phyloP scores from a whole-genome alignment of 352 stramenopile species.

The Phytophthora lateralis region DNA sequence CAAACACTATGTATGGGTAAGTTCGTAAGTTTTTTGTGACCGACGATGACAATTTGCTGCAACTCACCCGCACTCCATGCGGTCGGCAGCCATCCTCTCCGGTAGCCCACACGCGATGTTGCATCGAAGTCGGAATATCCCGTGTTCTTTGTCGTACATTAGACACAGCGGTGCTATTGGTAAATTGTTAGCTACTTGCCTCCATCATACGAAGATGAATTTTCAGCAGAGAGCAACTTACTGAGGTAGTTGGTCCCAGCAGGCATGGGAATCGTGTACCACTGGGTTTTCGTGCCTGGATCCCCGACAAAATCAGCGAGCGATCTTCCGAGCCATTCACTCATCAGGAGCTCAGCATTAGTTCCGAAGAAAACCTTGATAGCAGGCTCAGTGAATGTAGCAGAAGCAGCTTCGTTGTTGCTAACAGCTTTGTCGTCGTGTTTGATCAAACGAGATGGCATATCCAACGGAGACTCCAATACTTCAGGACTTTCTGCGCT shows the following conservation, averaged over 20 bases:
- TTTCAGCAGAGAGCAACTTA: slow-evolving; percentile 1
- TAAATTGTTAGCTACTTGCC: slow-evolving; percentile 1
- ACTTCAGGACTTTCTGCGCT: slow-evolving; percentile 1
- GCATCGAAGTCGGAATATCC: slow-evolving; percentile 21
- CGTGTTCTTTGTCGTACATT: slow-evolving; percentile 18
- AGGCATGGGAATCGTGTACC: slow-evolving; percentile 22
- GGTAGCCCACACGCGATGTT: slow-evolving; percentile 3
- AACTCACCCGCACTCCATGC: slow-evolving; percentile 36
- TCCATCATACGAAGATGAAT: neutral
- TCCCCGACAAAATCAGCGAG: slow-evolving; percentile 19
- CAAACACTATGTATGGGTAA: slow-evolving; percentile 23
- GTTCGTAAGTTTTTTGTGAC: neutral
- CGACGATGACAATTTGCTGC: neutral
- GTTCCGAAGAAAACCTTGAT: slow-evolving; percentile 24
- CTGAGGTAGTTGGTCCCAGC: slow-evolving; percentile 9
- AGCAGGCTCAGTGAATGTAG: neutral
- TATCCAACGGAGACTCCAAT: slow-evolving; percentile 12
- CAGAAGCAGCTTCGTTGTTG: neutral
- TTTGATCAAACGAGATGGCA: neutral
- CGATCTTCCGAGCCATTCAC: slow-evolving; percentile 25
- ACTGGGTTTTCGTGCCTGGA: slow-evolving; percentile 4
- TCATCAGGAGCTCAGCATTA: slow-evolving; percentile 30
- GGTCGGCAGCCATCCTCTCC: slow-evolving; percentile 23
- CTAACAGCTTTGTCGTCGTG: neutral
- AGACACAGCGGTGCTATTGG: slow-evolving; percentile 17